A percentile compares a stretch with the other conserved stretches of the same genome.
Evolutionary conservation across 2,329 filamentous ascomycete species (phyloP).

Genomic region (Pezicula neosporulosa): DNA sequence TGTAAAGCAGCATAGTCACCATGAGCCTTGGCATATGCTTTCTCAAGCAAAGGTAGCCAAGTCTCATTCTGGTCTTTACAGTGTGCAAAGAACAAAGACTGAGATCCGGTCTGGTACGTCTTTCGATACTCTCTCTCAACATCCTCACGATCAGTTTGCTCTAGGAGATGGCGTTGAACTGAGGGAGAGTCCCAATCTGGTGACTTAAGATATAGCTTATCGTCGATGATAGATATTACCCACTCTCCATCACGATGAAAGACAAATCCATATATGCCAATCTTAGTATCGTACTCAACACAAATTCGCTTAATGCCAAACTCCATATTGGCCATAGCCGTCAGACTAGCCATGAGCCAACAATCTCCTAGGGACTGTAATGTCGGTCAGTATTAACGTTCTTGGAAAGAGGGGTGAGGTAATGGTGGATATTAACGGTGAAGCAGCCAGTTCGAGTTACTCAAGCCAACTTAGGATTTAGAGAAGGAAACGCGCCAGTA

Average conservation of each 20-base stretch:
- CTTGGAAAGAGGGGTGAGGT: no score
- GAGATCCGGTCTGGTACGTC: slow-evolving; percentile 52
- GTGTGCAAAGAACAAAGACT: slow-evolving; percentile 74
- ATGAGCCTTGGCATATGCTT: slow-evolving; percentile 82
- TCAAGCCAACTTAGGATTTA: no score
- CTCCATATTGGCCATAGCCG: slow-evolving; percentile 70
- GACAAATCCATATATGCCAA: slow-evolving; percentile 87
- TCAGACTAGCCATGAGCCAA: slow-evolving; percentile 80
- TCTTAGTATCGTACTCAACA: slow-evolving; percentile 67
- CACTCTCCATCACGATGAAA: slow-evolving; percentile 87
- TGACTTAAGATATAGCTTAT: slow-evolving; percentile 82
- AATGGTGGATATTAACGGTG: no score
- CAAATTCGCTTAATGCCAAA: slow-evolving; percentile 70
- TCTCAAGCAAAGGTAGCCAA: slow-evolving; percentile 77
- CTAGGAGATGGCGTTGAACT: slow-evolving; percentile 68
- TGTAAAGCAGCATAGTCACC: slow-evolving; percentile 74
- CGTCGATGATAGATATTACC: slow-evolving; percentile 88
- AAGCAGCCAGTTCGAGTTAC: slow-evolving; percentile 15
- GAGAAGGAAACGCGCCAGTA: no score
- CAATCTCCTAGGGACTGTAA: slow-evolving; percentile 63
- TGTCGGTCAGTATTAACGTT: neutral
- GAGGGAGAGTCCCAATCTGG: slow-evolving; percentile 79
- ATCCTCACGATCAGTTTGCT: slow-evolving; percentile 72
- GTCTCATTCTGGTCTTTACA: slow-evolving; percentile 76
- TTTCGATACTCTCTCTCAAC: slow-evolving; percentile 68